A percentile compares a stretch with the other conserved stretches of the same genome.
These are phyloP conservation scores for Dioscorea zingiberensis DNA, from an alignment of 106 monocot genomes.

Conservation along the genomic window DNA sequence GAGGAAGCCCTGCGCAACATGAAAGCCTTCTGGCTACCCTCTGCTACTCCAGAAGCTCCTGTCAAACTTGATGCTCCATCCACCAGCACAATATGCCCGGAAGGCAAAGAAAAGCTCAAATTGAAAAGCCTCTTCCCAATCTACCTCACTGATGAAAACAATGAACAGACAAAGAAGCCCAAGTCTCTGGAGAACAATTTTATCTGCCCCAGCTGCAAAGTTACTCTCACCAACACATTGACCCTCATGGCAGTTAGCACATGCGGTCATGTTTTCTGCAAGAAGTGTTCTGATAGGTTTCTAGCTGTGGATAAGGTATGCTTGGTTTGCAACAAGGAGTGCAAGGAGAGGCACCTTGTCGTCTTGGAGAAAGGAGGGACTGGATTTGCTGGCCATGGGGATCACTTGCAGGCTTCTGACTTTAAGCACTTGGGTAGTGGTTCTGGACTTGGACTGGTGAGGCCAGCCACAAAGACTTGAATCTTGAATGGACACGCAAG, in stretches of 20 bases:
- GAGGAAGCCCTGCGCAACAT: constrained; percentile 95
- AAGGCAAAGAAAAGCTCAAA: constrained; percentile 94
- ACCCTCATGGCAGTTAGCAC: constrained; percentile 70
- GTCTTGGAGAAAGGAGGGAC: constrained; percentile 87
- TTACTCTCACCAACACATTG: constrained; percentile 74
- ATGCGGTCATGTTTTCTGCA: constrained; percentile 96
- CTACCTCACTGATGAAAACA: constrained; percentile 49
- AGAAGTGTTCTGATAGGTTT: constrained; percentile 78
- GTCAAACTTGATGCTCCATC: constrained; percentile 68
- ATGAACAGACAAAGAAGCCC: constrained; percentile 14
- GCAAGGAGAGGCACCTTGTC: constrained; percentile 70
- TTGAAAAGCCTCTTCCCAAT: constrained; percentile 78
- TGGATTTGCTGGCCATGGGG: constrained; percentile 75
- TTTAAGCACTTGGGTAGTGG: constrained; percentile 97
- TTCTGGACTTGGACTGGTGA: constrained; percentile 74
- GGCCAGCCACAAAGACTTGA: constrained; percentile 68
- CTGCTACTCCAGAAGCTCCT: constrained; percentile 85
- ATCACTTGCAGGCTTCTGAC: constrained; percentile 73
- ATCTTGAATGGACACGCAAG: background rate
- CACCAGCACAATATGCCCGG: constrained; percentile 65
- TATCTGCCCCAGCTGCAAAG: constrained; percentile 91
- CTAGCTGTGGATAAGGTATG: constrained; percentile 67
- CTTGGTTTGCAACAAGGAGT: constrained; percentile 65
- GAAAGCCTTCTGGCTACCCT: constrained; percentile 99
- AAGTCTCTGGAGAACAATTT: constrained; percentile 41